Evolutionary conservation across 352 stramenopile species (phyloP), one percentile per base, ranked within the genome.

Genomic region (Halophytophthora polymorphica): DNA sequence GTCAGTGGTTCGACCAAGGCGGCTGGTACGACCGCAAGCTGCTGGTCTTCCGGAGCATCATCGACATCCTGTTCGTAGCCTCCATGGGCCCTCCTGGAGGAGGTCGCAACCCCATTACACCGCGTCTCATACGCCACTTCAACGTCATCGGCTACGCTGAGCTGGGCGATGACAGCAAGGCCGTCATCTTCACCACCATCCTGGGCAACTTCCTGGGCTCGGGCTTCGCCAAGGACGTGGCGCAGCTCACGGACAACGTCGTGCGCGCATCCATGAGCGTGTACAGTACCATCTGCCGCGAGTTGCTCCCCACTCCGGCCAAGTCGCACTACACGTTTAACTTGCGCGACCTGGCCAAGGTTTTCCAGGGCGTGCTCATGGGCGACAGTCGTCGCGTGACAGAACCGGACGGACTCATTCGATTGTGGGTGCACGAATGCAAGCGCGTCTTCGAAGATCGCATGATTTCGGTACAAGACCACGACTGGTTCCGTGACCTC

Each of bases 271-370:
- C 88, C 2, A 95, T 97, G 19, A 78, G 83, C 23, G 77, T 98
- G 15, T 98, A 97, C 68, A 92, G 88, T 43, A 96, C 82, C 2
- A 96, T 98, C 43, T 85, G 93, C 34, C 60, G 56, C 2, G 82
- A 97, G 45, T 58, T 98, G 1, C 39, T 97, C n/a, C 94, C 94
- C 7, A 98, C 94, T 2, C 94, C 94, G 0, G 77, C 93, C 15
- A 97, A 97, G 53, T 96, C 88, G 2, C 94, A 98, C 57, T 98
- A 98, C 66, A 96, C 90, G 7, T 98, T 98, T 62, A 98, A 98
- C 64, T 58, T 98, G 41, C 80, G 94, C 6, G 94, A 98, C 62
- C 53, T 98, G 1, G 93, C 90, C 17, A 97, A 97, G 57, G 86
- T 98, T 0, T 96, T 98, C 31, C 88, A 98, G 43, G 93, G 93